These are phyloP conservation scores for Zostera marina DNA, from an alignment of 116 monocot species.

Conservation along the genomic window DNA sequence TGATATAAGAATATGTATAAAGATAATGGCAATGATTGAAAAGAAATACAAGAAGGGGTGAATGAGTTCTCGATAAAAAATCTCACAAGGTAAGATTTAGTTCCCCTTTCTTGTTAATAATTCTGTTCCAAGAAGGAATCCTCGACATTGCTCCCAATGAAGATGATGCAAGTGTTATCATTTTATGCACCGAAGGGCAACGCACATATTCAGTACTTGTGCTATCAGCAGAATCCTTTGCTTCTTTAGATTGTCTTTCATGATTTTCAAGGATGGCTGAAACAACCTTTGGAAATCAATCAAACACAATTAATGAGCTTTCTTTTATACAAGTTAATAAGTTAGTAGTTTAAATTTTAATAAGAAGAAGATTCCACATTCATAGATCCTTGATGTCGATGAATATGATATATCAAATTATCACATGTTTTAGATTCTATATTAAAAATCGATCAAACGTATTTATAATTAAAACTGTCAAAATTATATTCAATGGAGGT, in stretches of 20 bases:
- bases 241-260: slow-evolving; percentile 25
- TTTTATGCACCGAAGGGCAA: slow-evolving; percentile 49
- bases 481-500: too few relatives aligned
- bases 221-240: slow-evolving; percentile 16
- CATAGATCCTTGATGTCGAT: too few relatives aligned
- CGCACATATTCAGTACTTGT: slow-evolving; percentile 10
- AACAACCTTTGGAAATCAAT: slow-evolving; percentile 47
- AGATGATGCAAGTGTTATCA: slow-evolving; percentile 49
- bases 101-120: slow-evolving; percentile 50
- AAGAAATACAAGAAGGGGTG: not conserved
- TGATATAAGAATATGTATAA: slow-evolving; percentile 3
- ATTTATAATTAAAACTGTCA: too few relatives aligned
- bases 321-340: too few relatives aligned
- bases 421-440: too few relatives aligned
- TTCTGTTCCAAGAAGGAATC: slow-evolving; percentile 63
- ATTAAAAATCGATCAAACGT: too few relatives aligned
- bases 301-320: not conserved
- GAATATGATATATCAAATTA: too few relatives aligned
- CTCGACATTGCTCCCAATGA: slow-evolving; percentile 19
- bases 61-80: not conserved
- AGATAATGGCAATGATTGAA: not conserved
- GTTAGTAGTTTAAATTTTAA: too few relatives aligned
- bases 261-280: slow-evolving; percentile 80
- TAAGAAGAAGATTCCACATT: too few relatives aligned
- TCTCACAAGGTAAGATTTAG: slow-evolving; percentile 42